Conservation (phyloP, 2,329 filamentous ascomycete genomes). For the Calonectria honghensis region DNA sequence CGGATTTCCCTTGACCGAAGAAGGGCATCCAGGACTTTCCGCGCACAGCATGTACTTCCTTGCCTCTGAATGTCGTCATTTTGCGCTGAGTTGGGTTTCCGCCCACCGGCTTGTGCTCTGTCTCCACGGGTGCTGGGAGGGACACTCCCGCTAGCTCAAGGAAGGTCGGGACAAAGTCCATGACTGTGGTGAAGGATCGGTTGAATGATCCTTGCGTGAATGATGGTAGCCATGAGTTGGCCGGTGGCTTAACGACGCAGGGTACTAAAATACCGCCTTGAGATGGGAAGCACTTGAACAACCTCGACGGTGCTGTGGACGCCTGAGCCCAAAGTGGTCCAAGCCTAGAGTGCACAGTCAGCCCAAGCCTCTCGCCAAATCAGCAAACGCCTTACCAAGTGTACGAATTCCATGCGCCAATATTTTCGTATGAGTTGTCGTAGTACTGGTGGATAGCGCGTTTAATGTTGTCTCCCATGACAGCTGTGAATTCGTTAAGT, state of each 20-base stretch:
- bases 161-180: conserved; percentile 23
- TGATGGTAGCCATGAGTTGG: not conserved
- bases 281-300: conserved; percentile 64
- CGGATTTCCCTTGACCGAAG: not conserved
- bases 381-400: conserved; percentile 13
- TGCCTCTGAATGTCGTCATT: conserved; percentile 59
- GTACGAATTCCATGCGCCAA: conserved; percentile 31
- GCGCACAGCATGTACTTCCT: conserved; percentile 70
- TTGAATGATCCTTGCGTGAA: not conserved
- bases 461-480: conserved; percentile 48
- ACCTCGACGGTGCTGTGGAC: conserved; percentile 60
- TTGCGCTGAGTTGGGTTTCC: not conserved
- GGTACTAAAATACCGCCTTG: conserved; percentile 72
- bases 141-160: conserved; percentile 1
- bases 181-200: conserved; percentile 10
- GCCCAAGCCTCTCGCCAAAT: not conserved
- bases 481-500: conserved; percentile 6
- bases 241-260: conserved; percentile 62
- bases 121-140: not conserved
- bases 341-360: conserved; percentile 4
- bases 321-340: conserved; percentile 52
- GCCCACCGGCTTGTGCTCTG: not conserved
- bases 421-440: conserved; percentile 39
- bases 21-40: conserved; percentile 56
- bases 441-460: conserved; percentile 35